These are phyloP conservation scores for Alternaria sp. DNA, from an alignment of 2,329 filamentous ascomycete species.

Conservation along the genomic window DNA sequence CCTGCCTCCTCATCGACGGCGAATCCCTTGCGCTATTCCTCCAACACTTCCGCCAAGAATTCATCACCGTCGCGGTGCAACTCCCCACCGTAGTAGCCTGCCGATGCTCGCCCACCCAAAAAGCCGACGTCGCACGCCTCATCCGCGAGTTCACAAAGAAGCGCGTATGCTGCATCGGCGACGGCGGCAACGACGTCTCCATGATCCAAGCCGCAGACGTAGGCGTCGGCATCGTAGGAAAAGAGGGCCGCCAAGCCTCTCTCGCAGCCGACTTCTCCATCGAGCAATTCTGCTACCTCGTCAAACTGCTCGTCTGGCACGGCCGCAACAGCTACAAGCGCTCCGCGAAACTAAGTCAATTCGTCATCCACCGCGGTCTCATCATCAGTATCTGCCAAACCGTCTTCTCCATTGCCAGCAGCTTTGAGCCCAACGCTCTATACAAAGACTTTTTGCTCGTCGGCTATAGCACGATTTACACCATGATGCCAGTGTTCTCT, in stretches of 20 bases:
- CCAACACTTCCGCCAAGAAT: conserved; percentile 79
- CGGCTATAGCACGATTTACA: conserved; percentile 95
- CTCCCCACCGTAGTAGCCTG: conserved; percentile 94
- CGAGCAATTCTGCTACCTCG: conserved; percentile 91
- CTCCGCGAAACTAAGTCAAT: conserved; percentile 92
- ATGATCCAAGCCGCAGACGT: conserved; percentile 99
- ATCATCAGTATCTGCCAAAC: conserved; percentile 97
- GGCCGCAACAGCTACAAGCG: conserved; percentile 97
- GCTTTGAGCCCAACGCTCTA: conserved; percentile 90
- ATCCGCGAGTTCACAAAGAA: conserved; percentile 94
- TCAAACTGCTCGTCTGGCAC: conserved; percentile 98
- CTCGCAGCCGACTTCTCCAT: conserved; percentile 97
- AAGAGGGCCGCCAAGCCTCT: conserved; percentile 93
- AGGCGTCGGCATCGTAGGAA: conserved; percentile 96
- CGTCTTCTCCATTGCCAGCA: conserved; percentile 91
- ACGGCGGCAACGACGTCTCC: conserved; percentile 96
- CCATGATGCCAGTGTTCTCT: conserved; percentile 88
- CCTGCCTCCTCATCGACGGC: conserved; percentile 92
- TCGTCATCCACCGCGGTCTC: conserved; percentile 95
- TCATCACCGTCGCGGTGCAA: conserved; percentile 85
- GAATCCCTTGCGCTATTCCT: conserved; percentile 87
- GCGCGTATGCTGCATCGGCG: conserved; percentile 95
- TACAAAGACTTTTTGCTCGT: conserved; percentile 97
- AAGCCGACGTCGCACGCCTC: conserved; percentile 88
- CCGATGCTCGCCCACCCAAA: conserved; percentile 95